These are phyloP conservation scores for Colletotrichum phormii DNA, from an alignment of 2,329 filamentous ascomycete species.

Conservation along the genomic window DNA sequence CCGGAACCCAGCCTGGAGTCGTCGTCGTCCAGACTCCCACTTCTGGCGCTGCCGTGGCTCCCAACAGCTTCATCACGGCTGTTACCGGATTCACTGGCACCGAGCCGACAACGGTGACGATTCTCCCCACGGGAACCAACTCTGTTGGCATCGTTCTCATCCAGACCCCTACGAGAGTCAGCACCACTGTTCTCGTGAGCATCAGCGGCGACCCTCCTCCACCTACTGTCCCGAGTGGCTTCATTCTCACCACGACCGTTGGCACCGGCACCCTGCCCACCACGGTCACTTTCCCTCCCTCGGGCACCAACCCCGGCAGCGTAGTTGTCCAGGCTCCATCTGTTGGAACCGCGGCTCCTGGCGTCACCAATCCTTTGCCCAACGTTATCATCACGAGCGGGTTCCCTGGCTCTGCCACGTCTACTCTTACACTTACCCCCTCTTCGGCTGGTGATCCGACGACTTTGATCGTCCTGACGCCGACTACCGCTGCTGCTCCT, in stretches of 20 bases:
- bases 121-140: conserved; percentile 6
- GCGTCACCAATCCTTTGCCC: neutral
- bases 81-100: conserved; percentile 19
- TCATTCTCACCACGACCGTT: neutral
- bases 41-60: neutral
- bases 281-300: neutral
- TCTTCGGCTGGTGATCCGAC: conserved; percentile 15
- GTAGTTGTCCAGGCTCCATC: conserved; percentile 5
- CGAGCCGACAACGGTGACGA: conserved; percentile 16
- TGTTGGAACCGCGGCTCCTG: neutral
- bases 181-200: neutral
- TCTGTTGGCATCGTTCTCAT: conserved; percentile 19
- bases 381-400: conserved; percentile 24
- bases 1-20: conserved; percentile 4
- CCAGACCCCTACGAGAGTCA: conserved; percentile 18
- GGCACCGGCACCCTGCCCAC: neutral
- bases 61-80: conserved; percentile 18
- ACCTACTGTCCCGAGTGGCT: conserved; percentile 6
- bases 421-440: conserved; percentile 25
- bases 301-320: conserved; percentile 2
- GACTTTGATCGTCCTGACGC: conserved; percentile 28
- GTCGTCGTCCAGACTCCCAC: conserved; percentile 18
- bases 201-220: neutral
- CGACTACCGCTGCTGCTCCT: neutral
- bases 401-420: conserved; percentile 17